A percentile compares a stretch with the other conserved stretches of the same genome.
Evolutionary conservation across 2,329 filamentous ascomycete species (phyloP).

Genomic region (Diaporthe ilicicola): DNA sequence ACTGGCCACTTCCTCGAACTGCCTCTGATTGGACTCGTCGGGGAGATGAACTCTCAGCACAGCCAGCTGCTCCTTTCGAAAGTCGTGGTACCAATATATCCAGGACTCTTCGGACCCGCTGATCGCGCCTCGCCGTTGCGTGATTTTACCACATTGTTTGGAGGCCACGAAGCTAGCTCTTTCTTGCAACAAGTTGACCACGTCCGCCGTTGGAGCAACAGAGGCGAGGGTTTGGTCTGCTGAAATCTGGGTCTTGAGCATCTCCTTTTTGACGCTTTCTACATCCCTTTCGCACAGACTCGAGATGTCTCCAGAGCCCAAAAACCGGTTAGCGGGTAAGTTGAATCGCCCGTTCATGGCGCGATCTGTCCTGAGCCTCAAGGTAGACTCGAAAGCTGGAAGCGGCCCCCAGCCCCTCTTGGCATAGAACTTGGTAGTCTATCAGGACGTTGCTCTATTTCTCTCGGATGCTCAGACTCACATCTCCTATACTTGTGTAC

Average conservation of each 20-base stretch:
- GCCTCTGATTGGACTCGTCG: not conserved
- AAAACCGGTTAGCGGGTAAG: not conserved
- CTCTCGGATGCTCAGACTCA: not conserved
- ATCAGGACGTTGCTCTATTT: not conserved
- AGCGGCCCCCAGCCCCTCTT: conserved; percentile 3
- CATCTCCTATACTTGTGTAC: conserved; percentile 13
- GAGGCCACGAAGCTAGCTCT: not conserved
- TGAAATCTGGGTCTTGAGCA: not conserved
- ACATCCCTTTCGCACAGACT: not conserved
- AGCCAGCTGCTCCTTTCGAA: conserved; percentile 3
- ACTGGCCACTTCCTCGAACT: not conserved
- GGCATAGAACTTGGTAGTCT: not conserved
- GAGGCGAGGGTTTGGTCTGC: not conserved
- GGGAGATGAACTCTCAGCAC: not conserved
- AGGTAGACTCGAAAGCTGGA: not conserved
- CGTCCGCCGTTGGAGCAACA: not conserved
- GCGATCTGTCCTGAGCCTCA: not conserved
- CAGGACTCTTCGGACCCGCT: not conserved
- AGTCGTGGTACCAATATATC: conserved; percentile 17
- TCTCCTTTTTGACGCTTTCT: not conserved
- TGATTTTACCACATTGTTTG: not conserved
- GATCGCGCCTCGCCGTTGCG: not conserved
- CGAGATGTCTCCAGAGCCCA: not conserved
- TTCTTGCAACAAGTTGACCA: not conserved
- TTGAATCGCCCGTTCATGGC: not conserved